phyloP scores from a whole-genome alignment of 2,329 filamentous ascomycete genomes.

The Dothiorella sarmentorum region DNA sequence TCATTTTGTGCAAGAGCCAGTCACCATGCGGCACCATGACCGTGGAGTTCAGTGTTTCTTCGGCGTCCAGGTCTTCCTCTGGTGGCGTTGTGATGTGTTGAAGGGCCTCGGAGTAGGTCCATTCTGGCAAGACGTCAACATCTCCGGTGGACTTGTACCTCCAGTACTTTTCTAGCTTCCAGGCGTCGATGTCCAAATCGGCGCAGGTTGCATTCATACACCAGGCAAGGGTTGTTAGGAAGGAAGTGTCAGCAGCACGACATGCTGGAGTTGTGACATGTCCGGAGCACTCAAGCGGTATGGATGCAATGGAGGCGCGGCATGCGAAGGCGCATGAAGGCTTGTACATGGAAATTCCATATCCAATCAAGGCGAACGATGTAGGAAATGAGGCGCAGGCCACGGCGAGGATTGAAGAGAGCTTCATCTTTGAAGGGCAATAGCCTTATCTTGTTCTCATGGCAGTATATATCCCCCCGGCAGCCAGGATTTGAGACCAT shows the following conservation, averaged over 20 bases:
- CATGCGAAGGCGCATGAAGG: conserved; percentile 27
- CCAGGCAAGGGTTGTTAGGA: conserved; percentile 29
- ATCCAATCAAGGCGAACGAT: conserved; percentile 20
- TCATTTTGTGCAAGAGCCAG: conserved; percentile 10
- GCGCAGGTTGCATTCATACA: conserved; percentile 29
- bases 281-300: conserved; percentile 22
- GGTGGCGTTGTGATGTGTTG: conserved; percentile 19
- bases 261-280: conserved; percentile 26
- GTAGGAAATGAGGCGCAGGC: background rate
- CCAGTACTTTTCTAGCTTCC: conserved; percentile 26
- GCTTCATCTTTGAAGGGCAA: background rate
- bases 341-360: conserved; percentile 23
- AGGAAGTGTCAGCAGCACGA: conserved; percentile 26
- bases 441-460: too few species aligned
- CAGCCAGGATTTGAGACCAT: too few species aligned
- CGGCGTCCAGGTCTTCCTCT: conserved; percentile 17
- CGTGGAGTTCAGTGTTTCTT: conserved; percentile 23
- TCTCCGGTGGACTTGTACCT: conserved; percentile 21
- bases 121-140: conserved; percentile 19
- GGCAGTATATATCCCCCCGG: too few species aligned
- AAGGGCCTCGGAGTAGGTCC: conserved; percentile 24
- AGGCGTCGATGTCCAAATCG: conserved; percentile 18
- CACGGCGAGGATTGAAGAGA: background rate
- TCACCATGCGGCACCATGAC: conserved; percentile 19
- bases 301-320: conserved; percentile 21